These are phyloP conservation scores for Peronosclerospora sorghi DNA, from an alignment of 352 stramenopile species.

Conservation along the genomic window DNA sequence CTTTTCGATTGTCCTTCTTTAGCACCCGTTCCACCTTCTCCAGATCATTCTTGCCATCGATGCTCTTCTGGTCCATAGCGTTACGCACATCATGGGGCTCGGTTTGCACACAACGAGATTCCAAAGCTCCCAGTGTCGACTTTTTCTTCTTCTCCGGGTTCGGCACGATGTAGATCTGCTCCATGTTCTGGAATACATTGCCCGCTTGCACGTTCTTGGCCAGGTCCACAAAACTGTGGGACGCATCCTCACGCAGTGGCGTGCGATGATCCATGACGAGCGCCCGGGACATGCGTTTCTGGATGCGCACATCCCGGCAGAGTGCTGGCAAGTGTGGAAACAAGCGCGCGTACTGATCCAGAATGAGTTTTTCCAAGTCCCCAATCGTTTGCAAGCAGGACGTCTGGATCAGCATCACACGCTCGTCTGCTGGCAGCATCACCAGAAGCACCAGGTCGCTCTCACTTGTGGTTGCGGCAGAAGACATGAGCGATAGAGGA, in stretches of 20 bases:
- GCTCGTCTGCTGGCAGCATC: conserved; percentile 53
- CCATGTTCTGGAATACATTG: conserved; percentile 69
- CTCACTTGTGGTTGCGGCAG: conserved; percentile 18
- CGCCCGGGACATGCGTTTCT: conserved; percentile 53
- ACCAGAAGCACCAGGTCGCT: conserved; percentile 58
- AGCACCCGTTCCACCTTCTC: conserved; percentile 7
- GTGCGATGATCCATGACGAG: conserved; percentile 41
- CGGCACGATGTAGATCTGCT: conserved; percentile 61
- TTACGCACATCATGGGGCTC: background rate
- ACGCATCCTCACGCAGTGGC: conserved; percentile 20
- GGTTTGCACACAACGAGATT: background rate
- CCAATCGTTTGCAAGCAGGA: conserved; percentile 31
- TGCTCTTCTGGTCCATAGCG: background rate
- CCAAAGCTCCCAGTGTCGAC: background rate
- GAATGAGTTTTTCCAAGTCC: conserved; percentile 52
- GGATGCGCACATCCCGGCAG: conserved; percentile 43
- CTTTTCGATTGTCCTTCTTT: conserved; percentile 7
- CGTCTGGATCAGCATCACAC: conserved; percentile 59
- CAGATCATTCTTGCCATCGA: background rate
- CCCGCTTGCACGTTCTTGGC: conserved; percentile 69
- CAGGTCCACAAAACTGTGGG: conserved; percentile 58
- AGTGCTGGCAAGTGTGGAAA: conserved; percentile 42
- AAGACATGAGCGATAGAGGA: conserved; percentile 11
- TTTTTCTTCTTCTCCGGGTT: conserved; percentile 9
- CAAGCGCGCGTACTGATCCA: conserved; percentile 47